phyloP scores from a whole-genome alignment of 441 rosid species.

The Jatropha podagrica region DNA sequence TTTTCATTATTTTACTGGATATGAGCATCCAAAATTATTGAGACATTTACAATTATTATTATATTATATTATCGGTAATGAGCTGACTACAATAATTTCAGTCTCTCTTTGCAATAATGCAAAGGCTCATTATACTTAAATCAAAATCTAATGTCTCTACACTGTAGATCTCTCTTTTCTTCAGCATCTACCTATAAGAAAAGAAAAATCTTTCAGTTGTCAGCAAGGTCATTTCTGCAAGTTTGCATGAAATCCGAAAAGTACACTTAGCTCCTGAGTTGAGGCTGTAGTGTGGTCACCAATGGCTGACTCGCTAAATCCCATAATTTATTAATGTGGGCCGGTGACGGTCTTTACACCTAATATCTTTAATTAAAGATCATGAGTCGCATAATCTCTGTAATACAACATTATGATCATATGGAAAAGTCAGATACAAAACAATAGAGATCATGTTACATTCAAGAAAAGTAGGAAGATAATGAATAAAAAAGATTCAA shows the following conservation, averaged over 20 bases:
- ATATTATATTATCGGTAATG: neutral
- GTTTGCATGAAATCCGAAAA: neutral
- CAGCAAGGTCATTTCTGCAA: neutral
- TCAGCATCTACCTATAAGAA: neutral
- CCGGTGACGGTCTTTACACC: neutral
- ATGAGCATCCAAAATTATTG: neutral
- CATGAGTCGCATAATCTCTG: neutral
- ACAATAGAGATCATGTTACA: neutral
- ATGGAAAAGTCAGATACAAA: constrained; percentile 7
- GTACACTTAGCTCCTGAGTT: neutral
- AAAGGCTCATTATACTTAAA: neutral
- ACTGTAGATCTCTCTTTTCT: neutral
- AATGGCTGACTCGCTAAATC: neutral
- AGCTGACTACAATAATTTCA: neutral
- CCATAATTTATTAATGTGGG: neutral
- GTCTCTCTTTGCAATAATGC: neutral
- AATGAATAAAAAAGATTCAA: neutral
- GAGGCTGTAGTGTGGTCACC: neutral
- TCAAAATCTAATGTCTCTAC: neutral
- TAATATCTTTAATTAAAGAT: neutral
- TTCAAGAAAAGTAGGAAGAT: neutral
- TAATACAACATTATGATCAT: neutral
- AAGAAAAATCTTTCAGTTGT: neutral
- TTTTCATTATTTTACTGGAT: neutral
- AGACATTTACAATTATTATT: too few relatives aligned